Base-by-base conservation (phyloP, 1,284 basidiomycete genomes). In the Gastroboletus turbinatus region DNA sequence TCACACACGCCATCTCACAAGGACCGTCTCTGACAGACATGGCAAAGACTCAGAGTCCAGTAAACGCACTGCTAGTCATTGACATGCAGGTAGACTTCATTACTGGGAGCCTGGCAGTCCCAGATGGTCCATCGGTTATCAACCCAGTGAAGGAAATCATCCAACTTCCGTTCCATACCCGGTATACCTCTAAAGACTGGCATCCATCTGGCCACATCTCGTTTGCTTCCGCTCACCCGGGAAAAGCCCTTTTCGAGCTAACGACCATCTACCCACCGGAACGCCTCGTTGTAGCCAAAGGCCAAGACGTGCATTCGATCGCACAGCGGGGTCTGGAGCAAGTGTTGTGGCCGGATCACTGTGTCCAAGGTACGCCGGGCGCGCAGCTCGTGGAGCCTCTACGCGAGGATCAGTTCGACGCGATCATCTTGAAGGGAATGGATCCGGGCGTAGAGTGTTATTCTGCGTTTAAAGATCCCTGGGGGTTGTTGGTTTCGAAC, bases 301-400 rank as follows among this genome's bases (percentile, higher is more conserved):
- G 69, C 3, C 62, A 70, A 32, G 60, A 60, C 14, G 42, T 57
- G 16, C 0, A 33, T n/a, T 33, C 55, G 10, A 62, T 72, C 38
- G 6, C 48, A 7, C 48, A 62, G 13, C 60, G 60, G 17, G 75
- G 73, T 13, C 55, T 76, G 27, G 68, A 76, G 48, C 81, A 82
- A 64, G 71, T 76, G 11, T 64, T 82, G 36, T 82, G 81, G 81
- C 82, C 81, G 2, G 73, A 75, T 38, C 81, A 83, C 56, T 82
- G 81, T 40, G 71, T 83, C 16, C 76, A 75, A 39, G 60, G 65
- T 33, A 77, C 78, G 0, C 66, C 56, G 0, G 81, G 82, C 4
- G 74, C 75, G 0, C 68, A 74, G 38, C 76, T 82, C 36, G 75
- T 78, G 14, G 68, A 75, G 0, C 75, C 75, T n/a, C 61, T 82